Evolutionary conservation across 176 grass and related monocot species (phyloP).

Genomic region (Themeda triandra): DNA sequence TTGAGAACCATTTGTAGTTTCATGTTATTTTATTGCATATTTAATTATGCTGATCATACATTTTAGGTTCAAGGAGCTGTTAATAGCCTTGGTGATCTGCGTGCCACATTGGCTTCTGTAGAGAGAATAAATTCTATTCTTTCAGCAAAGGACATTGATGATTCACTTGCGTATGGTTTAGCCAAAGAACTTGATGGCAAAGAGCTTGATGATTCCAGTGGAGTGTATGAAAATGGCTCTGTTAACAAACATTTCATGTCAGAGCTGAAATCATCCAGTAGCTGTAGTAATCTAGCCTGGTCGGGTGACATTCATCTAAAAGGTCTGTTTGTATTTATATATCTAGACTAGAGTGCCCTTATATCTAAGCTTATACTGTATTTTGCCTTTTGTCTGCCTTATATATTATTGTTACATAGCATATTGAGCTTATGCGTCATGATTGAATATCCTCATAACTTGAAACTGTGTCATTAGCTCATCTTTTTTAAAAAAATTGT

Average conservation of each 20-base stretch:
- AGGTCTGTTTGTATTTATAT: constrained; percentile 42
- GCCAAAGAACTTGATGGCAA: constrained; percentile 71
- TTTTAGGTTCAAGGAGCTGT: constrained; percentile 95
- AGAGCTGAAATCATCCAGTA: constrained; percentile 63
- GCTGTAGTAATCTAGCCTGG: constrained; percentile 65
- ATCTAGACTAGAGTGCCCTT: background rate
- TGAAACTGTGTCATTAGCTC: background rate
- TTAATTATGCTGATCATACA: constrained; percentile 21
- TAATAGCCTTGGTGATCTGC: constrained; percentile 89
- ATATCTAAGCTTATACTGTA: background rate
- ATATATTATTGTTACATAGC: background rate
- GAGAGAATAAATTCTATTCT: constrained; percentile 94
- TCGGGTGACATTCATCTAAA: constrained; percentile 92
- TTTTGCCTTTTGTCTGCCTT: background rate
- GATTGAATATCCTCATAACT: background rate
- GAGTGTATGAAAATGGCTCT: constrained; percentile 31
- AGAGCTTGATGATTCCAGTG: constrained; percentile 44
- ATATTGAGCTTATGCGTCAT: constrained; percentile 8
- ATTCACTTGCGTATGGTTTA: constrained; percentile 93
- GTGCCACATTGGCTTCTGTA: constrained; percentile 70
- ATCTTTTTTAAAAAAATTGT: background rate
- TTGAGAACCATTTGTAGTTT: constrained; percentile 19
- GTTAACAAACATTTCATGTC: constrained; percentile 78
- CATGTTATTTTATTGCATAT: constrained; percentile 28
- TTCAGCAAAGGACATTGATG: constrained; percentile 69